Evolutionary conservation across 768 basidiomycete genomes (phyloP).

Genomic region (Serendipita sp.): DNA sequence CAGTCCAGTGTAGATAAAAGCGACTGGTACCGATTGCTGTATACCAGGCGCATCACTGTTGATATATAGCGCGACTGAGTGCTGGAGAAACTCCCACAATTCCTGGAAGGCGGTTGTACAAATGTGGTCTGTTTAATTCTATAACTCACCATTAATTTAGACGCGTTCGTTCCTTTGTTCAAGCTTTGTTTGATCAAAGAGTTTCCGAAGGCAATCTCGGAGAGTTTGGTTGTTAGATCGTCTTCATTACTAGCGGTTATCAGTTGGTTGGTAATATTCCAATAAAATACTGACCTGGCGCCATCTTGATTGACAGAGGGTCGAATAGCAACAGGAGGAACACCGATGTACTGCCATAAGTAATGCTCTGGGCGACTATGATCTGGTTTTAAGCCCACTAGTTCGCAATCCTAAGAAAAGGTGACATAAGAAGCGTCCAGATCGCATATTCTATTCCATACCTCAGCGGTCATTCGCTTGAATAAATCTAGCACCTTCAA

Average conservation of each 20-base stretch:
- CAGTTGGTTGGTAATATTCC: neutral
- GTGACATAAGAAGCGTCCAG: neutral
- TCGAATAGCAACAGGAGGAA: slow-evolving; percentile 93
- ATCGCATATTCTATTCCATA: slow-evolving; percentile 17
- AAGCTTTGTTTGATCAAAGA: slow-evolving; percentile 82
- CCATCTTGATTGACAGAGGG: slow-evolving; percentile 96
- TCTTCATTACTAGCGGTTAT: slow-evolving; percentile 73
- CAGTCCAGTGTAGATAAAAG: neutral
- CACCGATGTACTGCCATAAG: slow-evolving; percentile 97
- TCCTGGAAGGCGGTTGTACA: slow-evolving; percentile 35
- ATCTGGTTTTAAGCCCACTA: slow-evolving; percentile 76
- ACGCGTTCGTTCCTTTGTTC: slow-evolving; percentile 70
- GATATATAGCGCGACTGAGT: slow-evolving; percentile 93
- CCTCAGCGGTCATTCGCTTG: slow-evolving; percentile 81
- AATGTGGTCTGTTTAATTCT: neutral
- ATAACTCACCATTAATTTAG: slow-evolving; percentile 63
- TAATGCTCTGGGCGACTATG: slow-evolving; percentile 92
- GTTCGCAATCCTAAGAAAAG: slow-evolving; percentile 65
- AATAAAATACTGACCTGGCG: slow-evolving; percentile 30
- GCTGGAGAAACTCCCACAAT: slow-evolving; percentile 95
- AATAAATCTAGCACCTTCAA: slow-evolving; percentile 87
- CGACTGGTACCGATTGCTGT: slow-evolving; percentile 36
- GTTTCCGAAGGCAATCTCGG: slow-evolving; percentile 92
- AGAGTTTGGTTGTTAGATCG: slow-evolving; percentile 91
- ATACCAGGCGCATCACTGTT: slow-evolving; percentile 95